Evolutionary conservation across 805 yeast genomes (phyloP).

Genomic region (Saccharomycopsis fermentans): DNA sequence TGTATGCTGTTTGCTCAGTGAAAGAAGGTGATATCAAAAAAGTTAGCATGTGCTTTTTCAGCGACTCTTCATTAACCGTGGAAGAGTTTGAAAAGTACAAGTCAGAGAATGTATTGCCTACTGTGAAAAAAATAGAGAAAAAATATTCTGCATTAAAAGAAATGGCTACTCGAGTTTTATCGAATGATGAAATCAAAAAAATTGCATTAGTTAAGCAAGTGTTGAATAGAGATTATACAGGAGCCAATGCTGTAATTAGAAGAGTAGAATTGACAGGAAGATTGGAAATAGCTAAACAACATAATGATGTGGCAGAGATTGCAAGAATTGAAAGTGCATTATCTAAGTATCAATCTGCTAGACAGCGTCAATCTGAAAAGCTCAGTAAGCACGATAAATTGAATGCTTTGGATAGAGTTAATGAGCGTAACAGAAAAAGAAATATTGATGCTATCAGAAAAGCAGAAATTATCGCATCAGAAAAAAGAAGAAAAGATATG

Average conservation of each 20-base stretch:
- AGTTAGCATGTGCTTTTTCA: constrained; percentile 68
- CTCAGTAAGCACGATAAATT: constrained; percentile 23
- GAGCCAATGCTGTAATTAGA: constrained; percentile 67
- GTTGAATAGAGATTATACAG: constrained; percentile 45
- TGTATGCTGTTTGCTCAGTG: constrained; percentile 66
- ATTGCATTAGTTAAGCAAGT: constrained; percentile 63
- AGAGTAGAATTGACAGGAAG: constrained; percentile 65
- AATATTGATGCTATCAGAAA: constrained; percentile 68
- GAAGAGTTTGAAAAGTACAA: constrained; percentile 69
- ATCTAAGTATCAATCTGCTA: constrained; percentile 30
- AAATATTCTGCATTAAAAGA: constrained; percentile 53
- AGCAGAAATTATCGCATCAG: constrained; percentile 64
- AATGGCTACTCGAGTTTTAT: constrained; percentile 56
- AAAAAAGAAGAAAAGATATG: constrained; percentile 35
- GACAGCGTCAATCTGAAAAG: constrained; percentile 30
- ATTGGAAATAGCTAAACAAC: constrained; percentile 63
- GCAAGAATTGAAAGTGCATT: constrained; percentile 39
- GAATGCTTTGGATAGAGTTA: constrained; percentile 56
- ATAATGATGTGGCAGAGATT: constrained; percentile 34
- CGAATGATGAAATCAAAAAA: constrained; percentile 64
- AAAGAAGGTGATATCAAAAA: constrained; percentile 63
- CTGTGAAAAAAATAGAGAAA: constrained; percentile 50
- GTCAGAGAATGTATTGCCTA: constrained; percentile 47
- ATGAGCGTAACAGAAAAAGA: constrained; percentile 74
- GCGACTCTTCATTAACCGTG: constrained; percentile 62